phyloP scores from a whole-genome alignment of 805 yeast species.

The Lachancea nothofagi region DNA sequence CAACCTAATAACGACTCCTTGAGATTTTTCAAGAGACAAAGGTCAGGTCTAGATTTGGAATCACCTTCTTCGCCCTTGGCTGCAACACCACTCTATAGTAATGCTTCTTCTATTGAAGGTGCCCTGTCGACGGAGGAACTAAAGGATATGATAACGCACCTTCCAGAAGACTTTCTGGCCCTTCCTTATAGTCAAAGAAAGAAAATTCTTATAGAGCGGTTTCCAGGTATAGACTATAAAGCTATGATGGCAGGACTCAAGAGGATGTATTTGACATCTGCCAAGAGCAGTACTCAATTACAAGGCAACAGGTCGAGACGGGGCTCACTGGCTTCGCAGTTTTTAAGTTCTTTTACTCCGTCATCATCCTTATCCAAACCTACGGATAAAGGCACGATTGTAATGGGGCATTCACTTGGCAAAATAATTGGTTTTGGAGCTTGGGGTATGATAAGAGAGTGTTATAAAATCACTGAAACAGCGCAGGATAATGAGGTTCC shows the following conservation, averaged over 20 bases:
- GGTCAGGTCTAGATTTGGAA: conserved; percentile 1
- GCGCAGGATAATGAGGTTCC: conserved; percentile 26
- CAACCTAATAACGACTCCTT: conserved; percentile 1
- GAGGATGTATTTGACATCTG: conserved; percentile 21
- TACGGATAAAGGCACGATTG: conserved; percentile 64
- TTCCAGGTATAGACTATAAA: conserved; percentile 36
- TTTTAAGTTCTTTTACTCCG: conserved; percentile 32
- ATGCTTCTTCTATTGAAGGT: conserved; percentile 3
- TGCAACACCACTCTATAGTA: conserved; percentile 2
- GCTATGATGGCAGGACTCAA: conserved; percentile 29
- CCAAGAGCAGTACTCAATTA: conserved; percentile 25
- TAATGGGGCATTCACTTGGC: conserved; percentile 61
- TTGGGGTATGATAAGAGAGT: conserved; percentile 81
- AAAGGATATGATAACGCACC: conserved; percentile 26
- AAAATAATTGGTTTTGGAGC: conserved; percentile 83
- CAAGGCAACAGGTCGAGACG: conserved; percentile 20
- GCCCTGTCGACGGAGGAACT: conserved; percentile 25
- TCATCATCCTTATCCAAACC: conserved; percentile 22
- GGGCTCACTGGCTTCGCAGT: conserved; percentile 33
- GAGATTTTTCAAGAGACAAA: conserved; percentile 6
- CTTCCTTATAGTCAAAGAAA: conserved; percentile 59
- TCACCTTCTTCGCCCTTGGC: conserved; percentile 6
- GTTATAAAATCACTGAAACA: conserved; percentile 29
- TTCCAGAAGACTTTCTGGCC: conserved; percentile 50
- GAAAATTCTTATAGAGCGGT: conserved; percentile 34